phyloP scores from a whole-genome alignment of 1,284 basidiomycete genomes.

The Ustilago trichophora region DNA sequence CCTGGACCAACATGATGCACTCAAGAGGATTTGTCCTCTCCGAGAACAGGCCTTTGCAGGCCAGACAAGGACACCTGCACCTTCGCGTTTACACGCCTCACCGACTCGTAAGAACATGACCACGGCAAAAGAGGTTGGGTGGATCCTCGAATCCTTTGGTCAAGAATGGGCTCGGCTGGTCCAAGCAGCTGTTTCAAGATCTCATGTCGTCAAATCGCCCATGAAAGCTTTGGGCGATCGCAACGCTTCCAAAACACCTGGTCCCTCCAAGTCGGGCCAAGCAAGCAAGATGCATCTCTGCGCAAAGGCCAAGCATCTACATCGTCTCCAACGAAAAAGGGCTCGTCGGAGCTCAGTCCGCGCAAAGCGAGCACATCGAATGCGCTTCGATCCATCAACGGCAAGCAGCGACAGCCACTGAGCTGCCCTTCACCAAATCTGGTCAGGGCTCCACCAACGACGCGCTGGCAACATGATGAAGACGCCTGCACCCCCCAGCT shows the following conservation, averaged over 20 bases:
- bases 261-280: conserved; percentile 17
- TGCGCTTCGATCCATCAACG: conserved; percentile 35
- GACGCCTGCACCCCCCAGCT: conserved; percentile 34
- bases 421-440: conserved; percentile 32
- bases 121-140: conserved; percentile 32
- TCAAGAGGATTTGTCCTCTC: conserved; percentile 42
- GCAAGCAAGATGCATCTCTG: conserved; percentile 13
- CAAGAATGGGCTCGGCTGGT: conserved; percentile 10
- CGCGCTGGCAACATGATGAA: conserved; percentile 12
- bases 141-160: conserved; percentile 27
- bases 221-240: conserved; percentile 37
- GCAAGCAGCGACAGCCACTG: conserved; percentile 31
- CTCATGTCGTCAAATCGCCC: conserved; percentile 25
- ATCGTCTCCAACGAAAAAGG: conserved; percentile 23
- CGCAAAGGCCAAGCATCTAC: conserved; percentile 19
- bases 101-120: conserved; percentile 43
- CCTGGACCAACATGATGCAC: conserved; percentile 29
- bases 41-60: conserved; percentile 46
- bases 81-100: conserved; percentile 30
- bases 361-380: conserved; percentile 31
- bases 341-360: conserved; percentile 22
- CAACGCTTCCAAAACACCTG: conserved; percentile 36
- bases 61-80: conserved; percentile 39
- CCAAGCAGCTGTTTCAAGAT: conserved; percentile 49
- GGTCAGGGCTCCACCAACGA: conserved; percentile 11